phyloP scores from a whole-genome alignment of 2,329 filamentous ascomycete species.

The Neoarthrinium moseri region DNA sequence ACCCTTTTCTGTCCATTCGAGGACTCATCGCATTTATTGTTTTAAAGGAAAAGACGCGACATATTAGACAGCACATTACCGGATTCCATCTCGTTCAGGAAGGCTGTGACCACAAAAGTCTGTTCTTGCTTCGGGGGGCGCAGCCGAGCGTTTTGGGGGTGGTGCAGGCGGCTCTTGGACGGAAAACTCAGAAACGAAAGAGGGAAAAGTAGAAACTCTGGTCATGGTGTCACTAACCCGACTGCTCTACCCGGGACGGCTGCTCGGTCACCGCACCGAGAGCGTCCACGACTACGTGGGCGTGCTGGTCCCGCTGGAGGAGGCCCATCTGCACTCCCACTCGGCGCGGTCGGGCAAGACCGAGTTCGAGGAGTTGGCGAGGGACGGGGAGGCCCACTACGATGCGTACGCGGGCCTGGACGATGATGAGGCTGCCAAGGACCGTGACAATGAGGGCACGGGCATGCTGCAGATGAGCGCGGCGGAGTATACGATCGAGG shows the following conservation, averaged over 20 bases:
- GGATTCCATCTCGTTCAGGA: too few species aligned
- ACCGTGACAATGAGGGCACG: conserved; percentile 33
- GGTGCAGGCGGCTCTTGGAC: too few species aligned
- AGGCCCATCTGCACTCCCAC: conserved; percentile 56
- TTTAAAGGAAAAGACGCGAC: too few species aligned
- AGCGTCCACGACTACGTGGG: conserved; percentile 50
- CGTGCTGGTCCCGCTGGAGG: conserved; percentile 51
- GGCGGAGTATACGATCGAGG: conserved; percentile 66
- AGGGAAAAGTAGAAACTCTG: too few species aligned
- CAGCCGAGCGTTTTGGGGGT: too few species aligned
- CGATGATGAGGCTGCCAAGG: conserved; percentile 29
- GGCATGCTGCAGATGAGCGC: conserved; percentile 54
- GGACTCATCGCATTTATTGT: too few species aligned
- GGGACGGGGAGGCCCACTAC: conserved; percentile 31
- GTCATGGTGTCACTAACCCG: too few species aligned
- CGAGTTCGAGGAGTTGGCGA: conserved; percentile 39
- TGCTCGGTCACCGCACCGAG: conserved; percentile 30
- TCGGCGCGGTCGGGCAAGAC: conserved; percentile 45
- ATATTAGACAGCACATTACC: too few species aligned
- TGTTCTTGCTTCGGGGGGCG: too few species aligned
- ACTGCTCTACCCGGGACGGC: conserved; percentile 19
- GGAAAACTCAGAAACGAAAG: too few species aligned
- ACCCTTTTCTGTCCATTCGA: too few species aligned
- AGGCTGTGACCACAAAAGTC: too few species aligned
- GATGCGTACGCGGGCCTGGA: conserved; percentile 18